Evolutionary conservation across 805 yeast genomes (phyloP), one percentile per base, ranked within the genome.

Genomic region (Candida alai): DNA sequence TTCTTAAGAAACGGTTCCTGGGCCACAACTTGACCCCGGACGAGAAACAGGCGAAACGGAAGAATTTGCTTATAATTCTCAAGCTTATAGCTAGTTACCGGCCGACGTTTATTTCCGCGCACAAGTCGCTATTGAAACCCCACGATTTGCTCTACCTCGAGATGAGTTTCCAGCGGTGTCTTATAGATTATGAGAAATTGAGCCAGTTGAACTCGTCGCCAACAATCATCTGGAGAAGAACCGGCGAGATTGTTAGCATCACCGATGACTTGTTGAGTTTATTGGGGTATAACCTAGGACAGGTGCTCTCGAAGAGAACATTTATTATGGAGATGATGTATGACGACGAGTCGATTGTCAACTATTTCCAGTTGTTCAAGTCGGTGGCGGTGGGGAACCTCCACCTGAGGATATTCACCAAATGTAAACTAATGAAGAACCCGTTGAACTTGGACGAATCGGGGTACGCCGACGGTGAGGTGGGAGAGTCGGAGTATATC

Each of bases 161-260:
- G 41, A 65, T 65, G 71, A 52, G 68, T 19, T 64, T 67, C 42
- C 73, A 64, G 49, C 49, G 70, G 32, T 65, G 62, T 21, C 56
- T 61, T 44, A 45, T 69, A 38, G 67, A 76, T 62, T 52, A 66
- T 60, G 62, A 65, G 54, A 60, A 62, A 39, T 58, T 70, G 10
- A 51, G 60, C 29, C 61, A 65, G 15, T 49, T 78, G 37, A 78
- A 82, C 13, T 81, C 88, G 8, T 76, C 85, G 1, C 95, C 95
- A 1, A 80, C 90, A 3, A 78, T 84, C 12, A 80, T 84, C 43
- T 85, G 95, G 95, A 67, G 95, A 47, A 63, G 95, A 25, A 82
- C 94, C 0, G 94, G 94, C 7, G 94, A 85, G 52, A 78, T 86
- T 26, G 88, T 84, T 8, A 84, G 84, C 6, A 75, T 83, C 7